phyloP scores from a whole-genome alignment of 2,329 filamentous ascomycete species.

The Fusarium nanum region DNA sequence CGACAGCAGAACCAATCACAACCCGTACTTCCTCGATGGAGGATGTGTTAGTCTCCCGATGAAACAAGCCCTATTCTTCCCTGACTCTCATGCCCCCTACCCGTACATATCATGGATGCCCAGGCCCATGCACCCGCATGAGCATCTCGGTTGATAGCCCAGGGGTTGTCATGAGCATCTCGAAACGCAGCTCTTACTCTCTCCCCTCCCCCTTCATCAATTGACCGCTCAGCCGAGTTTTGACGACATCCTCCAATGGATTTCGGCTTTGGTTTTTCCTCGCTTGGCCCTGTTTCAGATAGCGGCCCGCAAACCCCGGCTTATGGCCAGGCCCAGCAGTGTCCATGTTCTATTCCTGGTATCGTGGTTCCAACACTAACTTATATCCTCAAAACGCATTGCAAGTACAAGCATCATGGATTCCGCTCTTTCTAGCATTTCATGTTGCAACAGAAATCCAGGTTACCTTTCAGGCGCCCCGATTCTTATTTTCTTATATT shows the following conservation, averaged over 20 bases:
- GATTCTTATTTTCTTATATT: constrained; percentile 41
- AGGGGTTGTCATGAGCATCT: constrained; percentile 23
- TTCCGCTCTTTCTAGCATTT: background rate
- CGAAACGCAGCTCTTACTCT: constrained; percentile 28
- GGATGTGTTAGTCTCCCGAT: constrained; percentile 42
- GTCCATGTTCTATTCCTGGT: background rate
- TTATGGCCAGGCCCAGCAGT: background rate
- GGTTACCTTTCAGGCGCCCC: constrained; percentile 15
- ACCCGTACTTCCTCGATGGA: constrained; percentile 27
- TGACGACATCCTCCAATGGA: background rate
- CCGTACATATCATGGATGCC: constrained; percentile 19
- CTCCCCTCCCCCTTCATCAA: constrained; percentile 3
- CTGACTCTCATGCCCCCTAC: constrained; percentile 37
- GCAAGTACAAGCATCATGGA: background rate
- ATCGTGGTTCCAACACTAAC: background rate
- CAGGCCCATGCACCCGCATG: constrained; percentile 29
- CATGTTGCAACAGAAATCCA: background rate
- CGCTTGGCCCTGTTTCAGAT: constrained; percentile 26
- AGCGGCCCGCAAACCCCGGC: constrained; percentile 11
- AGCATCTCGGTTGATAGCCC: constrained; percentile 28
- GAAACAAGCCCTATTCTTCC: constrained; percentile 45
- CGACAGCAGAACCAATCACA: constrained; percentile 35
- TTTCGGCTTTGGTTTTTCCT: background rate
- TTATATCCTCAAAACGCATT: background rate
- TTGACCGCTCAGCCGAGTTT: constrained; percentile 6